Conservation (phyloP, 352 stramenopile species). For the Phytophthora lateralis region DNA sequence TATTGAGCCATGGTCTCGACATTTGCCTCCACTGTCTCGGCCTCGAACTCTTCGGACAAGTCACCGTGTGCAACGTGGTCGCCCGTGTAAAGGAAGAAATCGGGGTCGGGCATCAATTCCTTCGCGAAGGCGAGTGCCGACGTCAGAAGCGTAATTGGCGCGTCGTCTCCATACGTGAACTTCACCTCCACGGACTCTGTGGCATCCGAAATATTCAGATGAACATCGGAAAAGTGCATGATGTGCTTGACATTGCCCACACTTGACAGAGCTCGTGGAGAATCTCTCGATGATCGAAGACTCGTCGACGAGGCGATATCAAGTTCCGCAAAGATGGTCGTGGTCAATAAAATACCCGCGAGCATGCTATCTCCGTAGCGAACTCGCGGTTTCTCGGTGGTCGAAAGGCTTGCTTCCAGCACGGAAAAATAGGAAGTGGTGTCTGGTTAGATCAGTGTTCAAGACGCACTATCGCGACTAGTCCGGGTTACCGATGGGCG, state of each 20-base stretch:
- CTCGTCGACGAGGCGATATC: conserved; percentile 1
- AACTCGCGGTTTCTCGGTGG: background rate
- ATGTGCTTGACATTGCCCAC: conserved; percentile 48
- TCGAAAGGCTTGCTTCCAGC: background rate
- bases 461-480: background rate
- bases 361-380: background rate
- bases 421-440: conserved; percentile 3
- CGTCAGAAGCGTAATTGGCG: conserved; percentile 53
- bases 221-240: conserved; percentile 79
- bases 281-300: conserved; percentile 5
- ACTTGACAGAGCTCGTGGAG: conserved; percentile 1
- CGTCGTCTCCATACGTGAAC: conserved; percentile 49
- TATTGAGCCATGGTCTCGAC: conserved; percentile 68
- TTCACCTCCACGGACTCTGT: conserved; percentile 39
- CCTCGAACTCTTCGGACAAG: conserved; percentile 56
- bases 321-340: background rate
- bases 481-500: background rate
- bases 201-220: conserved; percentile 63
- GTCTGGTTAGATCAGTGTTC: background rate
- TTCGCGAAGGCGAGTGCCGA: conserved; percentile 69
- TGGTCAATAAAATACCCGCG: background rate
- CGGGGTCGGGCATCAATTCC: conserved; percentile 56
- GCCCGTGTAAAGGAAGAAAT: conserved; percentile 78
- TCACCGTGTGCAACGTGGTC: conserved; percentile 65
- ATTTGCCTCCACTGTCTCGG: conserved; percentile 55